phyloP scores from a whole-genome alignment of 2,329 filamentous ascomycete genomes.

The Colletotrichum endophyticum region DNA sequence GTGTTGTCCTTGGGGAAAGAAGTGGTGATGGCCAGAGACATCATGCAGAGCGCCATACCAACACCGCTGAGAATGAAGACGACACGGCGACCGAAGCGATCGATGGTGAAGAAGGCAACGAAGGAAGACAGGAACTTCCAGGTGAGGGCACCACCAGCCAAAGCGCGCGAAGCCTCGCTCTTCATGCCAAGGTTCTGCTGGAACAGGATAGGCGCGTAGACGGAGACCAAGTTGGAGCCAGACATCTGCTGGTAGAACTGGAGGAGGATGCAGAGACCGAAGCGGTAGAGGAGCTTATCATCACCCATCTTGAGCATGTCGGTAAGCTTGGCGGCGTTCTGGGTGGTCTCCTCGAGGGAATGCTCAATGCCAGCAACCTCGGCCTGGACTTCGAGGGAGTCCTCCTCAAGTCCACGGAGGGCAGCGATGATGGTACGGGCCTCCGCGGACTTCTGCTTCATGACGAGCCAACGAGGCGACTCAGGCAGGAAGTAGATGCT shows the following conservation, averaged over 20 bases:
- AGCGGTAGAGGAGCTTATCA: slow-evolving; percentile 53
- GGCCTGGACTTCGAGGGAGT: slow-evolving; percentile 54
- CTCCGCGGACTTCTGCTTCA: slow-evolving; percentile 33
- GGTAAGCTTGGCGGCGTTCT: slow-evolving; percentile 38
- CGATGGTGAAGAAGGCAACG: slow-evolving; percentile 54
- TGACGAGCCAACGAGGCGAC: slow-evolving; percentile 37
- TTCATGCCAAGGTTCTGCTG: slow-evolving; percentile 44
- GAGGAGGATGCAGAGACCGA: slow-evolving; percentile 54
- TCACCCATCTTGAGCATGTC: slow-evolving; percentile 54
- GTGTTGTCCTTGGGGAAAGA: slow-evolving; percentile 50
- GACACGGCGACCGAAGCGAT: slow-evolving; percentile 52
- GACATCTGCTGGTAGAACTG: slow-evolving; percentile 49
- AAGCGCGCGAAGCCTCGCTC: slow-evolving; percentile 40
- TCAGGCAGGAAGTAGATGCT: slow-evolving; percentile 38
- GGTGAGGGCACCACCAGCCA: slow-evolving; percentile 55
- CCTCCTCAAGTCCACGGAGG: slow-evolving; percentile 52
- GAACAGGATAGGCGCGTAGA: slow-evolving; percentile 44
- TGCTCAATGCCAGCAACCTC: slow-evolving; percentile 54
- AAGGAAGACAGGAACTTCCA: slow-evolving; percentile 61
- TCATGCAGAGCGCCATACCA: slow-evolving; percentile 61
- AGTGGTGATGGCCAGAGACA: slow-evolving; percentile 55
- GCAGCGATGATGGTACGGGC: slow-evolving; percentile 34
- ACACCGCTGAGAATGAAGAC: slow-evolving; percentile 57
- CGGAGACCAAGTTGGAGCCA: slow-evolving; percentile 37
- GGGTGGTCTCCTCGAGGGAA: slow-evolving; percentile 48